A percentile compares a stretch with the other conserved stretches of the same genome.
Evolutionary conservation across 352 stramenopile genomes (phyloP).

Genomic region (Phytophthora crassamura): DNA sequence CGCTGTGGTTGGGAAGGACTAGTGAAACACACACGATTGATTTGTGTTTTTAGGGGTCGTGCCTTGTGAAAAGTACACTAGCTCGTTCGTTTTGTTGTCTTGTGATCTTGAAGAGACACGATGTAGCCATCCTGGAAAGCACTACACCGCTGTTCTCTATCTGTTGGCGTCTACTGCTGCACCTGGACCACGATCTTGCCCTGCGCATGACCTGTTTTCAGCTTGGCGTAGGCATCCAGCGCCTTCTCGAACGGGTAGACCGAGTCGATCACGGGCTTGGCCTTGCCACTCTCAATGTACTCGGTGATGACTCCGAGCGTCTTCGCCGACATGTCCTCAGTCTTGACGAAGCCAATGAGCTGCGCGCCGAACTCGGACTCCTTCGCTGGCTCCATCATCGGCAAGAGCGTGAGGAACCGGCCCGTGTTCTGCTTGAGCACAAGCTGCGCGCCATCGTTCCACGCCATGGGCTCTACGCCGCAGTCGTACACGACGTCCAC

Average conservation of each 20-base stretch:
- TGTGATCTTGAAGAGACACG: no score
- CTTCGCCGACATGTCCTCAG: not conserved
- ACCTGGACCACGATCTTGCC: conserved; percentile 58
- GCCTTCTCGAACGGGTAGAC: conserved; percentile 53
- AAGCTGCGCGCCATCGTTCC: conserved; percentile 33
- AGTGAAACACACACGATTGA: no score
- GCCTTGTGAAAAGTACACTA: no score
- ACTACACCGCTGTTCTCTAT: no score
- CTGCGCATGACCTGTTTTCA: conserved; percentile 52
- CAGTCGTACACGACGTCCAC: conserved; percentile 34
- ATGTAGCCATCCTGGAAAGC: no score
- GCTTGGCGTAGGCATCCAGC: conserved; percentile 42
- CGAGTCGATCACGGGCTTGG: conserved; percentile 44
- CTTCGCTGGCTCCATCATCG: conserved; percentile 30
- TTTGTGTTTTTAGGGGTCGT: no score
- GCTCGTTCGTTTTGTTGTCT: no score
- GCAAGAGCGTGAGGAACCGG: conserved; percentile 30
- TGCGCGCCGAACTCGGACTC: conserved; percentile 50
- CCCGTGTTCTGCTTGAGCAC: conserved; percentile 33
- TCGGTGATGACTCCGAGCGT: conserved; percentile 27
- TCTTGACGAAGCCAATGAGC: not conserved
- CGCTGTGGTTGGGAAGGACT: no score
- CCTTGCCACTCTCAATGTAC: conserved; percentile 43
- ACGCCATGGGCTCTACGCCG: conserved; percentile 23
- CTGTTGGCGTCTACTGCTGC: not conserved